Conservation (phyloP, 1,284 basidiomycete species). For the Bondarzewia mesenterica region DNA sequence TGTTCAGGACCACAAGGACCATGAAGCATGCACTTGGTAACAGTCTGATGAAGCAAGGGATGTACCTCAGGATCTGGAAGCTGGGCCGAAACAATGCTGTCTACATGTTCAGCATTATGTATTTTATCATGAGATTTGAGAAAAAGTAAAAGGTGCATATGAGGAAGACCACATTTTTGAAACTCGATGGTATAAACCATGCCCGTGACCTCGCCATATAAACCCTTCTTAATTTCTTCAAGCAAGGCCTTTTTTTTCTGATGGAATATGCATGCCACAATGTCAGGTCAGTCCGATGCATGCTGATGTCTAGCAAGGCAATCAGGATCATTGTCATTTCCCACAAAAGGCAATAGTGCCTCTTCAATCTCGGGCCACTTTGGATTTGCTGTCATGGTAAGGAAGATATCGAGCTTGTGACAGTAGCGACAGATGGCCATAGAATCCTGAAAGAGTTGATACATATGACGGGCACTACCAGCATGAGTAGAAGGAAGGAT, state of each 20-base stretch:
- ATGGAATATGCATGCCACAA: constrained; percentile 37
- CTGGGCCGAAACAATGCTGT: constrained; percentile 31
- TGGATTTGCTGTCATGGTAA: constrained; percentile 41
- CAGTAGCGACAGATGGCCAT: constrained; percentile 30
- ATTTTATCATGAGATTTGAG: constrained; percentile 24
- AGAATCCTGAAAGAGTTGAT: constrained; percentile 34
- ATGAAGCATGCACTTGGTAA: constrained; percentile 35
- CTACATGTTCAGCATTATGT: constrained; percentile 25
- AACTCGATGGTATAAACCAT: constrained; percentile 40
- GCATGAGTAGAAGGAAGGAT: constrained; percentile 34
- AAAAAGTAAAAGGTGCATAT: constrained; percentile 38
- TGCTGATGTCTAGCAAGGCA: too few species aligned
- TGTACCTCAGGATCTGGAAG: constrained; percentile 31
- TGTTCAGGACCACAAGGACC: constrained; percentile 29
- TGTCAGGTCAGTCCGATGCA: constrained; percentile 34
- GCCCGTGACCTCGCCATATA: constrained; percentile 25
- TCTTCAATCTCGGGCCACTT: constrained; percentile 34
- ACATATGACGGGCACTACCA: constrained; percentile 32
- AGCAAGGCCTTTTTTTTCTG: constrained; percentile 31
- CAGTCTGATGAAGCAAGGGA: constrained; percentile 27
- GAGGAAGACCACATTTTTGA: constrained; percentile 41
- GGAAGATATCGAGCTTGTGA: constrained; percentile 31
- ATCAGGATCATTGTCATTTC: too few species aligned
- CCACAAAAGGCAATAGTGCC: constrained; percentile 29
- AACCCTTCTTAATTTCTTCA: constrained; percentile 26